Conservation (phyloP, 805 yeast species). For the Saccharomycopsis javanensis region DNA sequence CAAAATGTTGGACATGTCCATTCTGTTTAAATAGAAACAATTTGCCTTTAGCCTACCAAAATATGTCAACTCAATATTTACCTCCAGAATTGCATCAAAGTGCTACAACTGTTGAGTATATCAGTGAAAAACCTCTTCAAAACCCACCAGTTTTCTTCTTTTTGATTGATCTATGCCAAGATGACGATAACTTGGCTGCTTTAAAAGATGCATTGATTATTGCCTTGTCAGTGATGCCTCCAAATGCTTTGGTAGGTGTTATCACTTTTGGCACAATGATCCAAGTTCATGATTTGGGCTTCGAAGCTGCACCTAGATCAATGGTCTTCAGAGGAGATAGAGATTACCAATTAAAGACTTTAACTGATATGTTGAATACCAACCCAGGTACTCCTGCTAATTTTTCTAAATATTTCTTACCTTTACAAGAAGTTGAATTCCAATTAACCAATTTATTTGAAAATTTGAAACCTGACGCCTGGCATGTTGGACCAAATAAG, state of each 20-base stretch:
- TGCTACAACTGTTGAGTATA: constrained; percentile 76
- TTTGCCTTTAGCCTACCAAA: constrained; percentile 74
- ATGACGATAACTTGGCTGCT: constrained; percentile 75
- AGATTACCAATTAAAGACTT: constrained; percentile 52
- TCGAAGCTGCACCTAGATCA: constrained; percentile 58
- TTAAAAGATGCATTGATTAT: constrained; percentile 72
- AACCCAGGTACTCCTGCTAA: constrained; percentile 33
- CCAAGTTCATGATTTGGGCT: constrained; percentile 76
- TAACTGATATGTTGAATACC: constrained; percentile 54
- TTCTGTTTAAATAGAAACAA: constrained; percentile 71
- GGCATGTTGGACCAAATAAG: constrained; percentile 79
- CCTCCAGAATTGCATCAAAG: constrained; percentile 70
- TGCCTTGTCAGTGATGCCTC: constrained; percentile 71
- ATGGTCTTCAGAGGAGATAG: constrained; percentile 84
- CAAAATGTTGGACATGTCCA: constrained; percentile 78
- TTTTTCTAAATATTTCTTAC: constrained; percentile 60
- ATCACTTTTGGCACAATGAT: constrained; percentile 86
- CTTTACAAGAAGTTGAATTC: constrained; percentile 71
- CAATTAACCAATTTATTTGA: constrained; percentile 74
- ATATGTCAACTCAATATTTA: constrained; percentile 61
- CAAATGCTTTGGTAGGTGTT: constrained; percentile 80
- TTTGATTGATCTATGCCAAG: constrained; percentile 84
- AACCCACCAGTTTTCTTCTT: constrained; percentile 81
- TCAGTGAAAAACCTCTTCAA: constrained; percentile 68
- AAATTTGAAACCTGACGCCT: constrained; percentile 67